These are phyloP conservation scores for Solanum aculeatissimum DNA, from an alignment of 305 asterid genomes.

Conservation along the genomic window DNA sequence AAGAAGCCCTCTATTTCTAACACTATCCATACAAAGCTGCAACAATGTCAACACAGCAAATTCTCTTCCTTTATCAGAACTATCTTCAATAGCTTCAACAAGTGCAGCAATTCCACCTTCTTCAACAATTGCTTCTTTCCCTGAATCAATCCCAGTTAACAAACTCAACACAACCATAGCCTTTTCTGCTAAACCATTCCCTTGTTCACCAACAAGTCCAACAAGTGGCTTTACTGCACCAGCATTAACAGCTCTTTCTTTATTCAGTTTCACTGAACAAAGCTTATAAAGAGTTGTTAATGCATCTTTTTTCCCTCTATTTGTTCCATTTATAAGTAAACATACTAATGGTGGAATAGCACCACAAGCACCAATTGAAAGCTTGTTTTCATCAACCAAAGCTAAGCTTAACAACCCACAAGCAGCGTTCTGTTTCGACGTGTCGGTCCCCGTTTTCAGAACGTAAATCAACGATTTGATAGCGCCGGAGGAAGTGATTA, in stretches of 20 bases:
- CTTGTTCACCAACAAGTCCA: conserved; percentile 52
- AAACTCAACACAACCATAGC: conserved; percentile 91
- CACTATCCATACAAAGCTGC: conserved; percentile 68
- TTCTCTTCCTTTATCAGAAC: conserved; percentile 76
- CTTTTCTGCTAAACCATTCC: conserved; percentile 79
- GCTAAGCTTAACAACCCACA: conserved; percentile 79
- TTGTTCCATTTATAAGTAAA: conserved; percentile 55
- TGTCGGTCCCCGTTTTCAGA: conserved; percentile 72
- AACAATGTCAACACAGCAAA: conserved; percentile 76
- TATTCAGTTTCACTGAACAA: conserved; percentile 58
- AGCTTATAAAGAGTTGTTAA: conserved; percentile 77
- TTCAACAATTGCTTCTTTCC: conserved; percentile 64
- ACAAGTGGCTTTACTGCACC: conserved; percentile 76
- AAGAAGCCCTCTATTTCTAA: conserved; percentile 69
- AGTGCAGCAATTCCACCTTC: conserved; percentile 83
- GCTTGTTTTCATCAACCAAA: conserved; percentile 61
- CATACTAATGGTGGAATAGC: conserved; percentile 85
- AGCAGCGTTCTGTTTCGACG: conserved; percentile 90
- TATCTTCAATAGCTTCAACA: conserved; percentile 86
- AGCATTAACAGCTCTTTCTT: conserved; percentile 77
- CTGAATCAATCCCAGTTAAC: conserved; percentile 52
- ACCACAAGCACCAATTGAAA: conserved; percentile 82
- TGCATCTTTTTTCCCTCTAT: conserved; percentile 82
- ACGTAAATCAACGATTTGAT: conserved; percentile 67
- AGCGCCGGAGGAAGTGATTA: conserved; percentile 46